Percentiles rank a stretch among this genome's conserved stretches.
These are phyloP conservation scores for Claviceps lovelessii DNA, from an alignment of 2,329 filamentous ascomycete genomes.

Conservation along the genomic window DNA sequence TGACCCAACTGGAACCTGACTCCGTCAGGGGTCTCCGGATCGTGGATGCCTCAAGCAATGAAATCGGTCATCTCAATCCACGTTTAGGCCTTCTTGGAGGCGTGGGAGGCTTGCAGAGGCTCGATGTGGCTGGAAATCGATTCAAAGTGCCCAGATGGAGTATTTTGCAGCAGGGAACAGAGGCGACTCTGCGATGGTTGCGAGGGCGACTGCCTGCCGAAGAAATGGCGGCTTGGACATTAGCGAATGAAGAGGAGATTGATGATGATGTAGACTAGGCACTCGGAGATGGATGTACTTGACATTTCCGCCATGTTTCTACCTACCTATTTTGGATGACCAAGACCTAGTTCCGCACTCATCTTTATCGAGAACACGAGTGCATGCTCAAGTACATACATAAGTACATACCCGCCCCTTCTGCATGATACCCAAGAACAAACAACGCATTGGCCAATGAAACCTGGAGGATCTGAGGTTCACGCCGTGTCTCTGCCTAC, in stretches of 20 bases:
- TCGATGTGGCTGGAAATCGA: conserved; percentile 72
- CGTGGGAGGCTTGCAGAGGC: conserved; percentile 40
- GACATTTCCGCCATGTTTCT: neutral
- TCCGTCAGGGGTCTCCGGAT: conserved; percentile 59
- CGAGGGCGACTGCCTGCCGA: conserved; percentile 56
- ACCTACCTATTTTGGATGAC: neutral
- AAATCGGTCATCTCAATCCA: conserved; percentile 68
- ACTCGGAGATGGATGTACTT: neutral
- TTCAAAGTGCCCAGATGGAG: conserved; percentile 80
- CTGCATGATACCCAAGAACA: neutral
- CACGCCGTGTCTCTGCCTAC: neutral
- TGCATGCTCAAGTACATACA: too few species aligned
- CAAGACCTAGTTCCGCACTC: too few species aligned
- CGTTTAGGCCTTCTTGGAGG: conserved; percentile 65
- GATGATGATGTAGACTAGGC: conserved; percentile 8
- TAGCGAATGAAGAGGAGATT: conserved; percentile 26
- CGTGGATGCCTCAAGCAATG: conserved; percentile 72
- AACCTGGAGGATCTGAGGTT: neutral
- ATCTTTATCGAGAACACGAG: too few species aligned
- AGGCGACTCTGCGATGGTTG: conserved; percentile 69
- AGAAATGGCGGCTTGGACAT: conserved; percentile 43
- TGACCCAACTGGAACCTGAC: conserved; percentile 58
- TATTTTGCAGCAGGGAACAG: conserved; percentile 73
- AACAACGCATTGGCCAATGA: neutral
- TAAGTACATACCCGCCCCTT: too few species aligned